phyloP scores from a whole-genome alignment of 2,329 filamentous ascomycete genomes.

The Endocalyx cinctus region DNA sequence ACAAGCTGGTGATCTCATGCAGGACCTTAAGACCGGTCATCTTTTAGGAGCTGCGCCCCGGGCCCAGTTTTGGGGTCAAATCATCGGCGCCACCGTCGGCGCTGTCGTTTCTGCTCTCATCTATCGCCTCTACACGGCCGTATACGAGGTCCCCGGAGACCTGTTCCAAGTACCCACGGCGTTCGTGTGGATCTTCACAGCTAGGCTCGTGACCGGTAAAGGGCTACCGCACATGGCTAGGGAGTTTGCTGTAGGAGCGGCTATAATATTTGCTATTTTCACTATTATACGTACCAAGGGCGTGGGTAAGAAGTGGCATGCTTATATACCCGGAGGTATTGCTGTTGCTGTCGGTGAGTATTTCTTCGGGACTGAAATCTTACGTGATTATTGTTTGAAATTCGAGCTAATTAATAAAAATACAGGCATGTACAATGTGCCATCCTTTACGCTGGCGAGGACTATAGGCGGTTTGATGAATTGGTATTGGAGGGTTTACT shows the following conservation, averaged over 20 bases:
- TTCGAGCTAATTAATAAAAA: not conserved
- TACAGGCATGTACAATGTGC: conserved; percentile 91
- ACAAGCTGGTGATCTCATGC: conserved; percentile 93
- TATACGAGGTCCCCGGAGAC: conserved; percentile 83
- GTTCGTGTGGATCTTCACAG: conserved; percentile 97
- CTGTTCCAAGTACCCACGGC: conserved; percentile 92
- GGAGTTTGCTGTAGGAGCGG: conserved; percentile 74
- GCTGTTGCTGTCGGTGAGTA: conserved; percentile 82
- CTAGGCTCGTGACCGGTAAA: conserved; percentile 83
- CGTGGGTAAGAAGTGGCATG: conserved; percentile 59
- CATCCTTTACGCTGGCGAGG: conserved; percentile 87
- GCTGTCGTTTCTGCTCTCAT: conserved; percentile 82
- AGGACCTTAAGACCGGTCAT: conserved; percentile 95
- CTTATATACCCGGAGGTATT: conserved; percentile 84
- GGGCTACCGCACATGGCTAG: conserved; percentile 80
- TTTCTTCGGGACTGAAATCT: too few species aligned
- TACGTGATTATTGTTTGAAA: too few species aligned
- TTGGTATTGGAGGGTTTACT: conserved; percentile 68
- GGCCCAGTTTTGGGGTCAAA: conserved; percentile 94
- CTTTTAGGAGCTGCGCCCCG: conserved; percentile 86
- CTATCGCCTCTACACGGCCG: conserved; percentile 80
- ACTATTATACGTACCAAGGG: conserved; percentile 66
- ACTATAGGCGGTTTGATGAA: conserved; percentile 71
- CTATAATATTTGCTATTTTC: conserved; percentile 63
- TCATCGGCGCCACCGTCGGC: conserved; percentile 83